Conservation (phyloP, 352 stramenopile genomes). For the Phytophthora sp. region DNA sequence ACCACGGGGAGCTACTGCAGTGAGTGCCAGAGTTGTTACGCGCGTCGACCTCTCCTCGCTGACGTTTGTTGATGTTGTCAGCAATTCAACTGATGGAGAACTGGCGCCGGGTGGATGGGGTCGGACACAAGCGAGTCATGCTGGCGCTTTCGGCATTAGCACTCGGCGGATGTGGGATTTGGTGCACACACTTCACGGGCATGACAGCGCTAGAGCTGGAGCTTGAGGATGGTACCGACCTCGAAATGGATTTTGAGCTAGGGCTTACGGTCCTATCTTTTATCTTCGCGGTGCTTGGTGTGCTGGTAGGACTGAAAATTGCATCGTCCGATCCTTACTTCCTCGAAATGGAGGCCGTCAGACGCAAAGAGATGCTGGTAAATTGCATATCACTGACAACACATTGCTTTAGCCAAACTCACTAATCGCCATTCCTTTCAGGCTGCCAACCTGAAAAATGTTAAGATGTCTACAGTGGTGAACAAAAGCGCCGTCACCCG, state of each 20-base stretch:
- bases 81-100: conserved; percentile 78
- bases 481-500: conserved; percentile 38
- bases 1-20: conserved; percentile 73
- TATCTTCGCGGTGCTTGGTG: conserved; percentile 52
- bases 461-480: conserved; percentile 47
- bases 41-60: neutral
- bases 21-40: conserved; percentile 38
- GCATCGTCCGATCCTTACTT: conserved; percentile 67
- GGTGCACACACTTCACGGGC: conserved; percentile 74
- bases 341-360: conserved; percentile 56
- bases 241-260: conserved; percentile 62
- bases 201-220: conserved; percentile 54
- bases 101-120: conserved; percentile 43
- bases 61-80: conserved; percentile 14
- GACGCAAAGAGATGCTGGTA: conserved; percentile 54
- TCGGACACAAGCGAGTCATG: conserved; percentile 41
- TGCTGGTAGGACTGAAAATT: conserved; percentile 61
- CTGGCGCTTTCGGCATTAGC: conserved; percentile 44
- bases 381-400: neutral
- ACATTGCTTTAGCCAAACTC: neutral
- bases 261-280: conserved; percentile 61
- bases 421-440: neutral
- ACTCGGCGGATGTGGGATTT: conserved; percentile 66
- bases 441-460: conserved; percentile 39
- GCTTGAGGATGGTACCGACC: conserved; percentile 33